Conservation (phyloP, 2,329 filamentous ascomycete genomes). For the Acrodontium crateriforme region DNA sequence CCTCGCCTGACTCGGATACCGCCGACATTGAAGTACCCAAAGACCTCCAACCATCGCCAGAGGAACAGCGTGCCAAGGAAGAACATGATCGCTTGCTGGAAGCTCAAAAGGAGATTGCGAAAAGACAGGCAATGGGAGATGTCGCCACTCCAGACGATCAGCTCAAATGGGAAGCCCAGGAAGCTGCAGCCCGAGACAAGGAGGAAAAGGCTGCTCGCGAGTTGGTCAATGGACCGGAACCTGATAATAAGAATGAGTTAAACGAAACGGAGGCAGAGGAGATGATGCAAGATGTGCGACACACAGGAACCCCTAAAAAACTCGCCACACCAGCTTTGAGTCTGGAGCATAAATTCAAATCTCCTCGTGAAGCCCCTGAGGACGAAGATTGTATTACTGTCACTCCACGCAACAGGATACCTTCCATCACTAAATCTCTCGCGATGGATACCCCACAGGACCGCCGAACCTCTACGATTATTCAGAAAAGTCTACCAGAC, state of each 20-base stretch:
- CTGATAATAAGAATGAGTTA: constrained; percentile 7
- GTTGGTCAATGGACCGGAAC: constrained; percentile 15
- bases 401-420: neutral
- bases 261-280: constrained; percentile 14
- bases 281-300: constrained; percentile 10
- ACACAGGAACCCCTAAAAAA: neutral
- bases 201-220: constrained; percentile 31
- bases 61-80: constrained; percentile 34
- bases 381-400: neutral
- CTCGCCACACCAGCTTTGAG: neutral
- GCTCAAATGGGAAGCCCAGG: constrained; percentile 36
- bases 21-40: constrained; percentile 14
- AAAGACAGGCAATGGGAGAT: constrained; percentile 28
- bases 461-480: neutral
- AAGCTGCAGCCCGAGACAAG: constrained; percentile 19
- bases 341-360: no score
- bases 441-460: neutral
- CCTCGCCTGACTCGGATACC: constrained; percentile 20
- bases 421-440: neutral
- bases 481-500: neutral
- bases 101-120: constrained; percentile 34
- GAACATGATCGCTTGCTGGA: constrained; percentile 39
- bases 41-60: constrained; percentile 22
- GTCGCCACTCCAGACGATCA: constrained; percentile 45
- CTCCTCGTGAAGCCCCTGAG: no score